Evolutionary conservation across 2,329 filamentous ascomycete genomes (phyloP).

Genomic region (Geoglossum cookeanum): DNA sequence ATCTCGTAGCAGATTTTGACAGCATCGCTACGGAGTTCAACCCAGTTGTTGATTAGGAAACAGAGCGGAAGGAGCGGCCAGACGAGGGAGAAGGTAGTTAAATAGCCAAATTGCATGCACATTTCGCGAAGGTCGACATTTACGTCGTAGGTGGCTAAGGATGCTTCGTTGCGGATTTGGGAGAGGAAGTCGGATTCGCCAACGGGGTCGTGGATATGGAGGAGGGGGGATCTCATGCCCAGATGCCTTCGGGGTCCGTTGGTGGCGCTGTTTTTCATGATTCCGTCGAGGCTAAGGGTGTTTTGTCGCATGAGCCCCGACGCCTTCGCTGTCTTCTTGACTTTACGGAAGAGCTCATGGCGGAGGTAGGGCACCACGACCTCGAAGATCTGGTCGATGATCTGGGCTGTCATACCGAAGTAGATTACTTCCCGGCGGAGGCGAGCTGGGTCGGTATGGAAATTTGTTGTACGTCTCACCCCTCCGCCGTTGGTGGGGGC

Average conservation of each 20-base stretch:
- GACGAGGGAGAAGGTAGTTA: conserved; percentile 77
- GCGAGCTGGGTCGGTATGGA: conserved; percentile 65
- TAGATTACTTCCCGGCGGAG: conserved; percentile 88
- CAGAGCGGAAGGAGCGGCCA: conserved; percentile 86
- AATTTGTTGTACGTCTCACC: conserved; percentile 36
- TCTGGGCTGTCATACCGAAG: conserved; percentile 83
- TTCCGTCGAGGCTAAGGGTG: neutral
- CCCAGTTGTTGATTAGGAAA: conserved; percentile 89
- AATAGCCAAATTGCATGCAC: conserved; percentile 75
- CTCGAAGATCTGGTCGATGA: conserved; percentile 74
- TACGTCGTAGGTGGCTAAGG: conserved; percentile 73
- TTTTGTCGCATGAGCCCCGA: neutral
- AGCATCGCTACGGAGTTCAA: conserved; percentile 82
- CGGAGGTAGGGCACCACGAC: conserved; percentile 72
- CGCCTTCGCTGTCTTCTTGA: conserved; percentile 37
- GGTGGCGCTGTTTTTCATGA: conserved; percentile 34
- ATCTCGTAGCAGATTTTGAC: conserved; percentile 85
- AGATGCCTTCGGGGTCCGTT: conserved; percentile 25
- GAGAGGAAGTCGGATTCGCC: conserved; percentile 67
- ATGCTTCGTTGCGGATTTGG: conserved; percentile 65
- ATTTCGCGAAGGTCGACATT: conserved; percentile 83
- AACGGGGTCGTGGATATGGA: conserved; percentile 40
- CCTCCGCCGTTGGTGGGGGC: conserved; percentile 57
- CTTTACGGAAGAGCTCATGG: conserved; percentile 56
- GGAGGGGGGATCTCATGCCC: conserved; percentile 20